Evolutionary conservation across 2,329 filamentous ascomycete genomes (phyloP).

Genomic region (Pezicula carpinea): DNA sequence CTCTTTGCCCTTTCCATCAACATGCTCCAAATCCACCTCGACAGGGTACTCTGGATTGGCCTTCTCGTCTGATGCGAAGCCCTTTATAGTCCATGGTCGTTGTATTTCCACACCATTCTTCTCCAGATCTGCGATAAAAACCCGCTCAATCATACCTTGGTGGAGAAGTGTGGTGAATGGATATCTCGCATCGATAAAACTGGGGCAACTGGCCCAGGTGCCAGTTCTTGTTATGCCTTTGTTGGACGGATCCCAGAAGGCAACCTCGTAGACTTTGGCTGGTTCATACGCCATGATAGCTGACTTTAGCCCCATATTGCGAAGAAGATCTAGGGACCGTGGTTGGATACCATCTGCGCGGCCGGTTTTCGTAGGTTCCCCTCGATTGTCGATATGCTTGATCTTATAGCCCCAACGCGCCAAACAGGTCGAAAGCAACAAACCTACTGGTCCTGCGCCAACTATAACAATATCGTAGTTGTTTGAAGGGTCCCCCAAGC

Average conservation of each 20-base stretch:
- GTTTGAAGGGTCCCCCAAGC: conserved; percentile 6
- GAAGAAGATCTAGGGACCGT: conserved; percentile 77
- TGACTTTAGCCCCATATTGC: conserved; percentile 86
- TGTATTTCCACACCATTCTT: conserved; percentile 57
- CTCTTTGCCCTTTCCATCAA: conserved; percentile 70
- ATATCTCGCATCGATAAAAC: conserved; percentile 71
- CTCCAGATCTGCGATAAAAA: conserved; percentile 62
- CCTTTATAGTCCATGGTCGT: conserved; percentile 60
- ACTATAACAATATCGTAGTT: conserved; percentile 72
- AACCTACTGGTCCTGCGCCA: conserved; percentile 82
- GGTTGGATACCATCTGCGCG: conserved; percentile 91
- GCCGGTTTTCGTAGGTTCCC: conserved; percentile 79
- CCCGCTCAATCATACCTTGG: conserved; percentile 66
- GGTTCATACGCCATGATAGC: conserved; percentile 84
- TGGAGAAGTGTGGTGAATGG: conserved; percentile 68
- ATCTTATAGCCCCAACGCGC: conserved; percentile 92
- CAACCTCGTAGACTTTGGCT: conserved; percentile 76
- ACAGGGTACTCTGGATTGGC: conserved; percentile 67
- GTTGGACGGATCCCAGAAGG: conserved; percentile 66
- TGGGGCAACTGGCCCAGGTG: conserved; percentile 83
- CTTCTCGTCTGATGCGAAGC: conserved; percentile 55
- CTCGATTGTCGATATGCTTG: conserved; percentile 88
- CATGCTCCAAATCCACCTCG: conserved; percentile 69
- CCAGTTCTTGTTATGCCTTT: conserved; percentile 60
- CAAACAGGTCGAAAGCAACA: conserved; percentile 82